phyloP scores from a whole-genome alignment of 345 rosid genomes.

The Pistacia integerrima region DNA sequence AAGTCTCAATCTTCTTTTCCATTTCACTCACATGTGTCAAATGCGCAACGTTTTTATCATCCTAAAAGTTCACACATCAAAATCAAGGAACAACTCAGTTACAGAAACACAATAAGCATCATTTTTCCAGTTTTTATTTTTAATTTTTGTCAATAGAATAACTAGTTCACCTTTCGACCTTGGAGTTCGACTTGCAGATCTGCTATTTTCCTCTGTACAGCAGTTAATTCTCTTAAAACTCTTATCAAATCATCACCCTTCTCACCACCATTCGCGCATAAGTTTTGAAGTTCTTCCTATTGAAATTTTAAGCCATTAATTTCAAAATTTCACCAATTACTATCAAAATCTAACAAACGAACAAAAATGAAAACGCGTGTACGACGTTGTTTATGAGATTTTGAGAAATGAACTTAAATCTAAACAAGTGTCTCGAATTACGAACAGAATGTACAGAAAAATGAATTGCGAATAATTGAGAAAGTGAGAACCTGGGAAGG shows the following conservation, averaged over 20 bases:
- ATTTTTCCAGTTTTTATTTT: background rate
- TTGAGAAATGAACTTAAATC: background rate
- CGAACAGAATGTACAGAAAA: background rate
- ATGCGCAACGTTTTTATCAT: slow-evolving; percentile 95
- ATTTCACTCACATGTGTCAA: slow-evolving; percentile 94
- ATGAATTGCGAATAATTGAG: background rate
- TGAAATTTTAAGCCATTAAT: background rate
- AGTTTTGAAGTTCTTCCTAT: slow-evolving; percentile 71
- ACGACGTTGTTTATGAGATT: background rate
- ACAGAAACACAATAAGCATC: background rate
- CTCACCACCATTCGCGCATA: slow-evolving; percentile 56
- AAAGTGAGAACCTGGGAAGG: slow-evolving; percentile 67
- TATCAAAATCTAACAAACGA: background rate
- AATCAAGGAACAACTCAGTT: slow-evolving; percentile 8
- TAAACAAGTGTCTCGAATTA: background rate
- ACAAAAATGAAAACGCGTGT: background rate
- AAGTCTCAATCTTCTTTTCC: slow-evolving; percentile 89
- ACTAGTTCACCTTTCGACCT: slow-evolving; percentile 80
- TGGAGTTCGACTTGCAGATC: slow-evolving; percentile 97
- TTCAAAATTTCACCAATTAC: background rate
- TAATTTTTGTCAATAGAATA: background rate
- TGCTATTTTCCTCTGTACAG: slow-evolving; percentile 88
- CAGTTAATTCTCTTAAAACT: slow-evolving; percentile 82
- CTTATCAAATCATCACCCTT: slow-evolving; percentile 79
- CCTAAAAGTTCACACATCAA: slow-evolving; percentile 42